Conservation (phyloP, 2,329 filamentous ascomycete species). For the Paecilomyces variotii region DNA sequence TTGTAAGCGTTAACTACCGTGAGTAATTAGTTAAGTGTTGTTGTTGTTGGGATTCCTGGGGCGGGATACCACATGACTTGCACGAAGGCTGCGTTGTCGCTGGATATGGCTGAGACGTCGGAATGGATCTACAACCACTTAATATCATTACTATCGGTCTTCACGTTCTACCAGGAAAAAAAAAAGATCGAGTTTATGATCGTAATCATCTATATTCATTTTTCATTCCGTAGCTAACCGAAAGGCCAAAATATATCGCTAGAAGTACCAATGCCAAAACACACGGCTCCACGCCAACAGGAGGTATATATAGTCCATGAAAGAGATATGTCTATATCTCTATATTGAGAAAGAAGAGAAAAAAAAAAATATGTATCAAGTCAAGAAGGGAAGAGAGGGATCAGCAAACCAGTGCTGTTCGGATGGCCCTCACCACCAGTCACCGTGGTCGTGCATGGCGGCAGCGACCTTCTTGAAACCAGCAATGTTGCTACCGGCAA, state of each 20-base stretch:
- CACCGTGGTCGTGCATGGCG: slow-evolving; percentile 94
- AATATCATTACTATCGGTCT: too few species aligned
- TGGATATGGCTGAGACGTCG: too few species aligned
- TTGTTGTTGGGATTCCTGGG: too few species aligned
- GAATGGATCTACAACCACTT: too few species aligned
- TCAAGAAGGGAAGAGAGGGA: neutral
- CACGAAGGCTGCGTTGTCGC: too few species aligned
- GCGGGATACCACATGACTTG: too few species aligned
- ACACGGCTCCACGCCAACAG: neutral
- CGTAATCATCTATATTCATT: neutral
- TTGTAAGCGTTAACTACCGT: too few species aligned
- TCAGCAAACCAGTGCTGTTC: neutral
- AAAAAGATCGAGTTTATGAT: neutral
- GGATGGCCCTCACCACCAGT: slow-evolving; percentile 60
- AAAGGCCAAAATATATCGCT: neutral
- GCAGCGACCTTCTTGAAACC: slow-evolving; percentile 93
- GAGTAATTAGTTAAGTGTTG: too few species aligned
- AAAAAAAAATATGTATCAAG: slow-evolving; percentile 9
- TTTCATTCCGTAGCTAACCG: neutral
- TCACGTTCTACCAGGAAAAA: too few species aligned
- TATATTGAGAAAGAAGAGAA: slow-evolving; percentile 2
- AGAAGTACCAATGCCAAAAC: neutral
- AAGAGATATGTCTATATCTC: neutral
- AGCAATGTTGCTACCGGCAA: slow-evolving; percentile 93
- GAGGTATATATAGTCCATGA: neutral